Base-by-base conservation (phyloP, 768 basidiomycete genomes). In the Boletus vinaceobasis region DNA sequence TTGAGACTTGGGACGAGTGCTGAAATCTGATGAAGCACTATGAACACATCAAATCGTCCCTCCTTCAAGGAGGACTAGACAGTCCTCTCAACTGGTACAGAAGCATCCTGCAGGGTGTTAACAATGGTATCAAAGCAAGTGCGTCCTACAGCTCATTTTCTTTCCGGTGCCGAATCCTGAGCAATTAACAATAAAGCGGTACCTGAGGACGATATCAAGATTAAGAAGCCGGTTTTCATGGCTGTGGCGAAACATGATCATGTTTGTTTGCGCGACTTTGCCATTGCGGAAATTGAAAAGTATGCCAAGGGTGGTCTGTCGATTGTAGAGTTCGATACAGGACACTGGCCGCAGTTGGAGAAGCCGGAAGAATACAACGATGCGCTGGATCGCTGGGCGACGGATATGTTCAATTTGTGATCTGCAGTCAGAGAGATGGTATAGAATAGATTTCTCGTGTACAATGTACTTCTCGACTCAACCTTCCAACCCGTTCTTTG, bases 41-140 rank as follows among this genome's bases (percentile, higher is more conserved):
- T 44, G 60, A 71, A 36, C 63, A 61, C 27, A 67, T 66, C 51
- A 60, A 61, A 29, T 45, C 62, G 8, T 67, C 64, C 5, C 58
- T 77, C 9, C 55, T 58, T 21, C 51, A 64, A 23, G 67, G 71
- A 6, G 72, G 77, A 6, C 48, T 78, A 45, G 50, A 46, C 23
- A 71, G 65, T 10, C 67, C 75, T 23, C 63, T 74, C 52, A 69
- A 67, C 53, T 78, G 74, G 73, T 78, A 77, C 64, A 66, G 56
- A 33, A 64, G 62, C 52, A 64, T 64, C 56, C 32, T 69, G 15
- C 55, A 48, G 10, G 71, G 68, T 7, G 56, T 73, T 29, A 63
- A 72, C 46, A 50, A 65, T 32, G 55, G 59, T 37, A 71, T 65
- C n/a, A 64, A 58, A 60, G 62, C 63, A 48, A 59, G 71, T 72